Base-by-base conservation (phyloP, 495 filamentous ascomycete species). In the Penicillium goetzii region DNA sequence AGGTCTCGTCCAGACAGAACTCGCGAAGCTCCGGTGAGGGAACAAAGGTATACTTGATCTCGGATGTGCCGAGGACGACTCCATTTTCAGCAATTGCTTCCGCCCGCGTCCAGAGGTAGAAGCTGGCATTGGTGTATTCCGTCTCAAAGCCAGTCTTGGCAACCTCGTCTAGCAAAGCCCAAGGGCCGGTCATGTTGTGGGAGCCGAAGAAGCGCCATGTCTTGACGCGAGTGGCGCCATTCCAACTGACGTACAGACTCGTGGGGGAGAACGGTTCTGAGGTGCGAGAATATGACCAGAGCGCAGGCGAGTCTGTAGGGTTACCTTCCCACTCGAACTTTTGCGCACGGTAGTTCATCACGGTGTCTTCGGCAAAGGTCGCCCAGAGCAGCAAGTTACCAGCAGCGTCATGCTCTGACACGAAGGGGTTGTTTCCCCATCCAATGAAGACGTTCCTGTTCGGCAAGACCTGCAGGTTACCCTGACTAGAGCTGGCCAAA, bases 391-490 rank as follows among this genome's bases (percentile, higher is more conserved):
- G 67, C 2, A 83, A 67, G 26, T 82, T 81, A 4, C 87, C 87
- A n/a, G 83, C 72, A 5, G 76, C 72, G 14, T 79, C 77, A 62
- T 86, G 85, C 66, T 89, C 86, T 0, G 84, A 88, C 33, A 88
- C 73, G 45, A 81, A 84, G 1, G 83, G 75, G 49, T 83, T 80
- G 59, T 83, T 85, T 2, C 87, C 86, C 85, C 85, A 88, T 63
- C 85, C 85, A 17, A 87, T 82, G 26, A 88, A 79, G 7, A 80
- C 77, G 58, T 87, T 85, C 21, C 79, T 77, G 61, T 83, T 82
- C 0, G 83, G 78, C 7, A 89, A 75, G 2, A 83, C 67, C 65
- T 89, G 88, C 30, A 84, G 74, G 58, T 85, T 87, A 15, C 87
- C 87, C 65, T 89, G 87, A 26, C 84, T 86, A 33, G 83, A 85